phyloP scores from a whole-genome alignment of 495 filamentous ascomycete species.

The Margaritispora aquatica region DNA sequence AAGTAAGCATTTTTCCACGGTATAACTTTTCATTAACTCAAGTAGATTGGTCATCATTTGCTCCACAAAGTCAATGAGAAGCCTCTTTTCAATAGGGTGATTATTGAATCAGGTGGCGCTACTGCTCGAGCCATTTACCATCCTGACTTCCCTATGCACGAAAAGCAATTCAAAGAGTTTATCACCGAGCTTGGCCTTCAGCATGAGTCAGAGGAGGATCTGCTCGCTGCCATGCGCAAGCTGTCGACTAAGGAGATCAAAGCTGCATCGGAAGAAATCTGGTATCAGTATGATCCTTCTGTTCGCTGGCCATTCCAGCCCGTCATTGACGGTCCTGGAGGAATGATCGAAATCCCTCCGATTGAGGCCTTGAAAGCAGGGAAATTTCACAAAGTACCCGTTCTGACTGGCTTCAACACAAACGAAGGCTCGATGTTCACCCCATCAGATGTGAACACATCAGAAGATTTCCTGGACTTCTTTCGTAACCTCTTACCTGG shows the following conservation, averaged over 20 bases:
- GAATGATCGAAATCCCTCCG: conserved; percentile 49
- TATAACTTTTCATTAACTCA: conserved; percentile 1
- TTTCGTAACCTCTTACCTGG: conserved; percentile 49
- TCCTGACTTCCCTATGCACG: conserved; percentile 49
- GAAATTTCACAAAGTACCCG: conserved; percentile 49
- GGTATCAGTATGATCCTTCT: conserved; percentile 43
- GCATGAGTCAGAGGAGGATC: conserved; percentile 32
- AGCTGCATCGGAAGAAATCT: conserved; percentile 43
- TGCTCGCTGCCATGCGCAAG: conserved; percentile 45
- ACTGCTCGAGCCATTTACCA: conserved; percentile 54
- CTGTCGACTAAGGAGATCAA: conserved; percentile 40
- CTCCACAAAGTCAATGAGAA: conserved; percentile 39
- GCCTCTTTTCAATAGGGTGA: conserved; percentile 52
- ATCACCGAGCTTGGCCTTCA: conserved; percentile 35
- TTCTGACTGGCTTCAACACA: conserved; percentile 59
- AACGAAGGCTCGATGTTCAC: conserved; percentile 61
- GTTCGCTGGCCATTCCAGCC: conserved; percentile 65
- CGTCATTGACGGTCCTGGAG: conserved; percentile 50
- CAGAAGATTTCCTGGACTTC: conserved; percentile 46
- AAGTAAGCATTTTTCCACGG: neutral
- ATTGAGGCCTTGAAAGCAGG: conserved; percentile 47
- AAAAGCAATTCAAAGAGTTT: conserved; percentile 54
- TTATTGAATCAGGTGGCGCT: conserved; percentile 58
- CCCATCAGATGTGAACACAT: conserved; percentile 34
- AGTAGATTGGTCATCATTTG: conserved; percentile 58